phyloP scores from a whole-genome alignment of 2,329 filamentous ascomycete species.

The Epichloe uncinata region DNA sequence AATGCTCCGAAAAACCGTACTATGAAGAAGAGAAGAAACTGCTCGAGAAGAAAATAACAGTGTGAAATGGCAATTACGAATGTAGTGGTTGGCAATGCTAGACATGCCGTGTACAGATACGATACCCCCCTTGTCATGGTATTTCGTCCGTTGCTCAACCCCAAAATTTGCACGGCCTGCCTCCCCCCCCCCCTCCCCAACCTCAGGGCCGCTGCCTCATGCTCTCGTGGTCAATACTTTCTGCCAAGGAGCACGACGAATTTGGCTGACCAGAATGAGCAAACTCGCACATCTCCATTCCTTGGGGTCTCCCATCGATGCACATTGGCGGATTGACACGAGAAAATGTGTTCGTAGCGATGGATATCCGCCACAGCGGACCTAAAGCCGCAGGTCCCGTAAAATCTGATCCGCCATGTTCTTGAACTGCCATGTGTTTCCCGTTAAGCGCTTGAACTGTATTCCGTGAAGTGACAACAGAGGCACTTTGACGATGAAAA shows the following conservation, averaged over 20 bases:
- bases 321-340: not conserved
- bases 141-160: not conserved
- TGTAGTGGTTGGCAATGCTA: conserved; percentile 5
- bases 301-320: not conserved
- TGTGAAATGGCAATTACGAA: not conserved
- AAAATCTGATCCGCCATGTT: conserved; percentile 96
- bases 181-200: not conserved
- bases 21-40: not conserved
- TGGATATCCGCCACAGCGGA: not conserved
- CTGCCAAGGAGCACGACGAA: not conserved
- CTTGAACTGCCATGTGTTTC: conserved; percentile 97
- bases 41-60: not conserved
- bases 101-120: conserved; percentile 12
- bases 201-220: not conserved
- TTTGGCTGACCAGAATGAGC: not conserved
- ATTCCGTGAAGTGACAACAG: conserved; percentile 86
- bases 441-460: conserved; percentile 92
- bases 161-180: not conserved
- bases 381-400: conserved; percentile 65
- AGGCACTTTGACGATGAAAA: conserved; percentile 94
- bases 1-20: not conserved
- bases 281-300: not conserved
- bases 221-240: not conserved
- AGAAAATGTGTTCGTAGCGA: not conserved
- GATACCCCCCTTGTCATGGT: conserved; percentile 5